Percentiles rank a stretch among this genome's conserved stretches.
Conservation (phyloP, 257 asterid genomes). For the Vinca minor region DNA sequence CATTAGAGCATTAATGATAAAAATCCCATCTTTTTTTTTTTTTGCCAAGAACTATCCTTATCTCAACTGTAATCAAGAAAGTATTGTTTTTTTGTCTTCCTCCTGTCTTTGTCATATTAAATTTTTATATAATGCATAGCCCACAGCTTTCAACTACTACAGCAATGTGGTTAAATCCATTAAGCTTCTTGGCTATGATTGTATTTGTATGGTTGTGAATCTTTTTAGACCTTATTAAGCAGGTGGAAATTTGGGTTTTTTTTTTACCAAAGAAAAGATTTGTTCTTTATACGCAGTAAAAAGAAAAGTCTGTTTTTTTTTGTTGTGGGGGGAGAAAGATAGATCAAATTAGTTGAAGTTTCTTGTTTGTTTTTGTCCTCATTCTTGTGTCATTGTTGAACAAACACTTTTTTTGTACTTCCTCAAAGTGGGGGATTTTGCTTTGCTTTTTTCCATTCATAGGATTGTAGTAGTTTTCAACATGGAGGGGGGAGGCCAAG, state of each 20-base stretch:
- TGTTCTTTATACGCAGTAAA: not conserved
- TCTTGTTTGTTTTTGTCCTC: not conserved
- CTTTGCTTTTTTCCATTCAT: too few species aligned
- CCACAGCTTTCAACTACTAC: conserved; percentile 9
- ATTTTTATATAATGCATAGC: conserved; percentile 2
- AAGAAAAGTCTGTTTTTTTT: too few species aligned
- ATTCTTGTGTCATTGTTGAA: not conserved
- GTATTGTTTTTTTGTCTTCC: not conserved
- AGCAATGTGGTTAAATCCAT: not conserved
- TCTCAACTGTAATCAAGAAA: conserved; percentile 14
- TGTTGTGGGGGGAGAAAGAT: not conserved
- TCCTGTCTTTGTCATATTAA: conserved; percentile 14
- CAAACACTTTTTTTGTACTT: not conserved
- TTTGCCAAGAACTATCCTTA: not conserved
- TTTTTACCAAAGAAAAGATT: not conserved
- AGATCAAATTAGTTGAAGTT: not conserved
- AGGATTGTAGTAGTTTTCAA: too few species aligned
- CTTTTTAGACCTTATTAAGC: conserved; percentile 1
- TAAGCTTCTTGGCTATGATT: not conserved
- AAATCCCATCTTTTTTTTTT: not conserved
- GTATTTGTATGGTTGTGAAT: conserved; percentile 12
- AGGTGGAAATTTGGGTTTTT: conserved; percentile 2
- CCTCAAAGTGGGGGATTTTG: not conserved
- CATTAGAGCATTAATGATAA: not conserved
- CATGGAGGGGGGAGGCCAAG: conserved; percentile 23